These are phyloP conservation scores for Diaporthe sp. DNA, from an alignment of 2,329 filamentous ascomycete genomes.

Conservation along the genomic window DNA sequence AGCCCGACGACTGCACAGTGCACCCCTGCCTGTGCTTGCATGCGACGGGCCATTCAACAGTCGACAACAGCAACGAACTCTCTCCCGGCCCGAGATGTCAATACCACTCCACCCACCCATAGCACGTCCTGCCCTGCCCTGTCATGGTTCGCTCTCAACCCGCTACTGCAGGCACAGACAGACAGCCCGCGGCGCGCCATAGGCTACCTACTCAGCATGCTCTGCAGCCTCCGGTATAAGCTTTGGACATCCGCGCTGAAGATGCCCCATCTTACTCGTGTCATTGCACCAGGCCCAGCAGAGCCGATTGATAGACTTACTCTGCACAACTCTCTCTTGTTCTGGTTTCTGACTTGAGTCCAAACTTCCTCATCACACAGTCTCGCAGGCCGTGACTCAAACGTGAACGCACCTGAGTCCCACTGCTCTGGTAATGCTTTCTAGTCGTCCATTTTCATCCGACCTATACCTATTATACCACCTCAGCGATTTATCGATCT, in stretches of 20 bases:
- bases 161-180: slow-evolving; percentile 31
- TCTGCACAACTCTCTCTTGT: not conserved
- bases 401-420: not conserved
- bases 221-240: not conserved
- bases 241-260: not conserved
- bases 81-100: not conserved
- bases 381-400: not conserved
- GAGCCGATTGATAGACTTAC: not conserved
- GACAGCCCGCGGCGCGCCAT: not conserved
- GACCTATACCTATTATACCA: not conserved
- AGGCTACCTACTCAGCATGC: not conserved
- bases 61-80: slow-evolving; percentile 1
- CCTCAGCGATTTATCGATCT: too few species aligned
- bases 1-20: not conserved
- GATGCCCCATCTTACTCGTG: not conserved
- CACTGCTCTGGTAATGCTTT: slow-evolving; percentile 1
- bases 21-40: not conserved
- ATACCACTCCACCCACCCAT: slow-evolving; percentile 21
- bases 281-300: not conserved
- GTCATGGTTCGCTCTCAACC: not conserved
- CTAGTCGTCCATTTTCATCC: not conserved
- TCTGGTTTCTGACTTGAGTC: slow-evolving; percentile 2
- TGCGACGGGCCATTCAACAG: slow-evolving; percentile 1
- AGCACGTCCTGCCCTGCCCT: not conserved
- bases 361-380: not conserved